Evolutionary conservation across 1,284 basidiomycete genomes (phyloP).

Genomic region (Phellopilus nigrolimitatus): DNA sequence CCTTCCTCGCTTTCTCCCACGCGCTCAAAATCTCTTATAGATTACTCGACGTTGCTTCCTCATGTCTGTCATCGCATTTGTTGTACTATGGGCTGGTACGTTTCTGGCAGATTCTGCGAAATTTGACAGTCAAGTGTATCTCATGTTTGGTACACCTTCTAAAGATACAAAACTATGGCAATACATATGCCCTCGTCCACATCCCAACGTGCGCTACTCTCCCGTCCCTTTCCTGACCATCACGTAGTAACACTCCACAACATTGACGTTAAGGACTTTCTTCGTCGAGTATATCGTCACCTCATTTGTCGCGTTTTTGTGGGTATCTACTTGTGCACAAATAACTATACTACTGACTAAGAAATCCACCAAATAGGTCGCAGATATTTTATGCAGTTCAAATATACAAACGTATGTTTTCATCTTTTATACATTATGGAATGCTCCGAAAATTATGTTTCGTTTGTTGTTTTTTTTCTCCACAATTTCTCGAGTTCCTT

Average conservation of each 20-base stretch:
- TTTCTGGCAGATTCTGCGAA: too few relatives aligned
- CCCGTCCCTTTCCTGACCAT: neutral
- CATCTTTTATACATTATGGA: neutral
- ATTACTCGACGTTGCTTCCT: too few relatives aligned
- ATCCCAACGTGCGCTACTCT: neutral
- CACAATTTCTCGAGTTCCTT: neutral
- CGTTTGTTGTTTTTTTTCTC: neutral
- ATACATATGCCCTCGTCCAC: neutral
- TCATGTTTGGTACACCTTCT: too few relatives aligned
- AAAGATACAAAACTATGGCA: conserved; percentile 16
- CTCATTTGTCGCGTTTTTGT: conserved; percentile 7
- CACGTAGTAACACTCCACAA: too few relatives aligned
- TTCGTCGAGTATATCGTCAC: conserved; percentile 2
- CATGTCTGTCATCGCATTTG: too few relatives aligned
- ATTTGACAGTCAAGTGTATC: too few relatives aligned
- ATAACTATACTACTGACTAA: neutral
- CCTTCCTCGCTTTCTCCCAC: too few relatives aligned
- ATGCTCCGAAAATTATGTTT: too few relatives aligned
- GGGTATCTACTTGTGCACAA: neutral
- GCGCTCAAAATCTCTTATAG: too few relatives aligned
- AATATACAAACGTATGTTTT: conserved; percentile 7
- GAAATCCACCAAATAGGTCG: neutral
- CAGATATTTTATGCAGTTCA: conserved; percentile 11
- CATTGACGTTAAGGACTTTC: conserved; percentile 7
- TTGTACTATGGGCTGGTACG: too few relatives aligned